A percentile compares a stretch with the other conserved stretches of the same genome.
These are phyloP conservation scores for Phytophthora idaei DNA, from an alignment of 352 stramenopile genomes.

Conservation along the genomic window DNA sequence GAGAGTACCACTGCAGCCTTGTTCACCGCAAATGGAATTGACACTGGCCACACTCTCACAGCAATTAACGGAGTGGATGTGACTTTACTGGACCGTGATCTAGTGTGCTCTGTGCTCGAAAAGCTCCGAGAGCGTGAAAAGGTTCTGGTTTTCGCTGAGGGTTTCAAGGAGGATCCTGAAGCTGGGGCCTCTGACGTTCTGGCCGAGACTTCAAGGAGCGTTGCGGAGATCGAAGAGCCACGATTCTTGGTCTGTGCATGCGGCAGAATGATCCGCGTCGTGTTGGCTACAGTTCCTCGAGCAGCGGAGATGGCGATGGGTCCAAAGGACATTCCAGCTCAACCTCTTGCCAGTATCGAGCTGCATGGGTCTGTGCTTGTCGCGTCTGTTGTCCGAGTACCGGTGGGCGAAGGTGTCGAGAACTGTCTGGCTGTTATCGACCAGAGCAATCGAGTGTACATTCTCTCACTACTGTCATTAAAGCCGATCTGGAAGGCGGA, in stretches of 20 bases:
- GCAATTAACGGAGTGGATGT: conserved; percentile 68
- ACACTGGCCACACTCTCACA: conserved; percentile 46
- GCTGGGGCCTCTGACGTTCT: conserved; percentile 14
- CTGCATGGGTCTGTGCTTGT: conserved; percentile 46
- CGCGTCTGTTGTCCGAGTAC: conserved; percentile 60
- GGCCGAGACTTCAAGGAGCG: conserved; percentile 19
- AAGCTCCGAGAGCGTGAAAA: conserved; percentile 61
- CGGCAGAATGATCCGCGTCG: conserved; percentile 58
- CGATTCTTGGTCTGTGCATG: conserved; percentile 68
- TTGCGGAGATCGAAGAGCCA: conserved; percentile 42
- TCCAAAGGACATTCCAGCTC: conserved; percentile 47
- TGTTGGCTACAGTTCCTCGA: conserved; percentile 53
- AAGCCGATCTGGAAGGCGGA: conserved; percentile 58
- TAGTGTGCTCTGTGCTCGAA: conserved; percentile 56
- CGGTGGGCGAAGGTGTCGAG: conserved; percentile 59
- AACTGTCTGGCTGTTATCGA: conserved; percentile 71
- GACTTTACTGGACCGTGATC: conserved; percentile 35
- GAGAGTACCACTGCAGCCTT: conserved; percentile 49
- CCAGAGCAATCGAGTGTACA: conserved; percentile 68
- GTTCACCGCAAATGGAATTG: conserved; percentile 41
- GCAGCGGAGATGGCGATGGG: conserved; percentile 66
- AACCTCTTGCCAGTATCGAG: conserved; percentile 61
- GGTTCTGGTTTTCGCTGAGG: conserved; percentile 53
- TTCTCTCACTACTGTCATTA: conserved; percentile 66
- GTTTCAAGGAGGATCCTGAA: conserved; percentile 31